Base-by-base conservation (phyloP, 257 asterid genomes). In the Nicotiana attenuata region DNA sequence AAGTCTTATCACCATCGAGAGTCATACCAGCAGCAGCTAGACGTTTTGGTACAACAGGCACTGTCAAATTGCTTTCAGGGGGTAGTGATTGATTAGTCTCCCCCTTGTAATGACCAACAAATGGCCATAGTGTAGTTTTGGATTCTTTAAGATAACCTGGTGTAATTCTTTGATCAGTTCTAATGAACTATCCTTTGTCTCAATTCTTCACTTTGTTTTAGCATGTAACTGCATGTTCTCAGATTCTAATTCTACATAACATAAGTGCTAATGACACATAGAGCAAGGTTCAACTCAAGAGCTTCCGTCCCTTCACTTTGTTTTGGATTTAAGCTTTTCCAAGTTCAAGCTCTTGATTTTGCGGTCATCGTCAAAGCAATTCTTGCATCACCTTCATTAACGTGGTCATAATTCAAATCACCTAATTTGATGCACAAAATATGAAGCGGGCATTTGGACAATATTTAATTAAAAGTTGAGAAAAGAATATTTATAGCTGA, bases 41-140 rank as follows among this genome's bases (percentile, higher is more conserved):
- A 82, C 88, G 92, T 53, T 77, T 94, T 45, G 90, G 97, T 69
- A 85, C 98, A 41, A 33, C 91, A 38, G 86, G 86, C 85, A 83
- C 97, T 13, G 76, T 97, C 66, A 96, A 92, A 88, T 83, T 94
- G 89, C 97, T 96, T 66, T 90, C 97, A 4, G 91, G 97, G 33
- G 87, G 90, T 83, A 87, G 94, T 20, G 97, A 95, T 45, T 92
- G 83, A 89, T 52, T 1, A 38, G 56, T 29, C 75, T 64, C 66
- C 33, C 45, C 52, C 76, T 83, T 84, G 86, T 78, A 73, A 85
- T 81, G 61, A 33, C 35, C 29, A 78, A 5, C 53, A 28, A 38
- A 53, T 71, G 59, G 73, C 66, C 50, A 65, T 50, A 22, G 83
- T 61, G 24, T 33, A 63, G 65, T 41, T 78, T 45, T 50, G 28